Base-by-base conservation (phyloP, 2,329 filamentous ascomycete genomes). In the Hymenotorrendiella dingleyae region DNA sequence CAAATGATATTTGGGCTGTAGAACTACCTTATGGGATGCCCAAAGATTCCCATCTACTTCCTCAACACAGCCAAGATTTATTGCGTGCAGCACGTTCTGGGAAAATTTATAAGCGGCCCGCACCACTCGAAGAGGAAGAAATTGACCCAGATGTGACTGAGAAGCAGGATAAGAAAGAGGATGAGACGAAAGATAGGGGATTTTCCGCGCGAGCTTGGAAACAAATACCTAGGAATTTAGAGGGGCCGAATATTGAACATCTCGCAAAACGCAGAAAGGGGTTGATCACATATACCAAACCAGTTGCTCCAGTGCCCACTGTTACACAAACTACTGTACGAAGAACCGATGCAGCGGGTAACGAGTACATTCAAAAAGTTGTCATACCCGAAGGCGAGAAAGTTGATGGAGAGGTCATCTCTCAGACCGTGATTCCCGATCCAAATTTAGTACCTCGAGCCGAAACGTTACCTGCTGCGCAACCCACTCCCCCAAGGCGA, bases 11-110 rank as follows among this genome's bases (percentile, higher is more conserved):
- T 40, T 91, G 84, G 77, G 82, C 80, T n/a, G 60, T 72, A 36
- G 90, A 95, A 59, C 74, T 88, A 14, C 82, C 86, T 3, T 72
- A 77, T 50, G 78, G 78, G 33, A 91, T 96, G 86, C 91, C 91
- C 28, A 85, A 86, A 56, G 91, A 95, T 61, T 86, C 80, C 22
- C 76, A 84, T 45, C 72, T 94, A 23, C 70, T 96, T 8, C 77
- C 86, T 0, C 76, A 82, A 1, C 84, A 89, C 61, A 91, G 84
- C 40, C 86, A 93, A 57, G 86, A 90, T 51, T 73, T 96, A 4
- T 72, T 96, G 11, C 82, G 86, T 43, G 84, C 86, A 27, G 87
- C 88, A 36, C 78, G 90, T 46, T 86, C 86, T 16, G 86, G 86
- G 5, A 75, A 76, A 41, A 70, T 87, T 10, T 88, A 85, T 56